Conservation (phyloP, 164 flowering plant genomes). For the Amborella trichopoda region DNA sequence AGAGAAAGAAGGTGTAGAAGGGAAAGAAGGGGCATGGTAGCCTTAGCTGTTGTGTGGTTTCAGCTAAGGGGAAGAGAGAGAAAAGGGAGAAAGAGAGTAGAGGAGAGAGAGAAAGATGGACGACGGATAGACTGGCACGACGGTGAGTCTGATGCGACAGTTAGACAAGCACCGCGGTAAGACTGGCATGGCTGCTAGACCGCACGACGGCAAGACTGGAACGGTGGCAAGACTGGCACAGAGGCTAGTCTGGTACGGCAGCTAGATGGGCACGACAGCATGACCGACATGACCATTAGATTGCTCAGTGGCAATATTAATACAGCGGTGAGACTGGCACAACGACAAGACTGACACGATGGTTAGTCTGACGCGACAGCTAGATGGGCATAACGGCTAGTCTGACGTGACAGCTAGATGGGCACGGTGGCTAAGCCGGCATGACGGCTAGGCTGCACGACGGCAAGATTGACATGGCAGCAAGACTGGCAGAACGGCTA, state of each 20-base stretch:
- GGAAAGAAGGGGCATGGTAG: neutral
- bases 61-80: neutral
- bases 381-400: too few relatives aligned
- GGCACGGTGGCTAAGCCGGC: too few relatives aligned
- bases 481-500: too few relatives aligned
- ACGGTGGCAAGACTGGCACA: neutral
- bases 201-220: neutral
- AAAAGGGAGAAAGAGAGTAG: neutral
- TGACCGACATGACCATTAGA: neutral
- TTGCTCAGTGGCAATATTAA: neutral
- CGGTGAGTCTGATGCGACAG: neutral
- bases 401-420: too few relatives aligned
- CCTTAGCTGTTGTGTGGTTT: neutral
- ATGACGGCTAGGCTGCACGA: too few relatives aligned
- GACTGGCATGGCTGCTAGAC: neutral
- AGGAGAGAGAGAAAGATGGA: too few relatives aligned
- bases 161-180: neutral
- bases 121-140: neutral
- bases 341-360: too few relatives aligned
- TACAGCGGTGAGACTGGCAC: too few relatives aligned
- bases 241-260: neutral
- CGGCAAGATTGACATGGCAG: too few relatives aligned
- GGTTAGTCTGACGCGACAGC: too few relatives aligned
- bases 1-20: neutral
- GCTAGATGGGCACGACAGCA: too few relatives aligned